phyloP scores from a whole-genome alignment of 371 early-diverging fungal species.

The Rozella allomycis region DNA sequence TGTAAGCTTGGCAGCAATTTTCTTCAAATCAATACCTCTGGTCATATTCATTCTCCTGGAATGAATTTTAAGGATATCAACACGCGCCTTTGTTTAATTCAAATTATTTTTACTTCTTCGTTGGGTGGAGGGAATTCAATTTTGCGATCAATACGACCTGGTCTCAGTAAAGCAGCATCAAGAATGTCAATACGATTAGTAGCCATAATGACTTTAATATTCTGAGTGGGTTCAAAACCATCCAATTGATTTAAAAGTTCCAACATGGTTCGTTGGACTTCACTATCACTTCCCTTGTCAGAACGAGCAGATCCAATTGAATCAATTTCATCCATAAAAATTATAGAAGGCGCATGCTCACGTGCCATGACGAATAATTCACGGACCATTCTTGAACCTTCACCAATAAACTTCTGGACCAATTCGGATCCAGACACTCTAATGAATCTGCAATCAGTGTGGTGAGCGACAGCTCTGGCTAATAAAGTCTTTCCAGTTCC shows the following conservation, averaged over 20 bases:
- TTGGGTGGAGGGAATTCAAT: conserved; percentile 99
- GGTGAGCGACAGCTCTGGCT: conserved; percentile 98
- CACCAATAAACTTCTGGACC: conserved; percentile 99
- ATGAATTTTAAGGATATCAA: conserved; percentile 98
- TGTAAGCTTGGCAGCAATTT: conserved; percentile 84
- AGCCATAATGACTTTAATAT: conserved; percentile 99
- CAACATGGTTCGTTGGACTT: conserved; percentile 86
- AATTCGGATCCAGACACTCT: conserved; percentile 97
- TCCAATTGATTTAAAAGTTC: conserved; percentile 88
- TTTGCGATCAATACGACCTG: conserved; percentile 98
- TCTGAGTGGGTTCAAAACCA: conserved; percentile 96
- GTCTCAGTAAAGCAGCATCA: conserved; percentile 89
- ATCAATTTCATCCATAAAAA: conserved; percentile 99
- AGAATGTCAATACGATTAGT: conserved; percentile 98
- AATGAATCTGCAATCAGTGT: conserved; percentile 98
- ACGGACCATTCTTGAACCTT: conserved; percentile 97
- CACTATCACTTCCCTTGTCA: conserved; percentile 71
- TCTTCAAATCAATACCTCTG: conserved; percentile 86
- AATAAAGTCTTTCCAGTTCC: conserved; percentile 78
- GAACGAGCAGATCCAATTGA: conserved; percentile 58
- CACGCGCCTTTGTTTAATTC: too few species aligned
- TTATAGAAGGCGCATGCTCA: conserved; percentile 94
- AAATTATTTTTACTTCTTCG: too few species aligned
- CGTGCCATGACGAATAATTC: conserved; percentile 99
- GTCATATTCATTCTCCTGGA: conserved; percentile 98